Base-by-base conservation (phyloP, 768 basidiomycete genomes). In the Lyophyllum atratum region DNA sequence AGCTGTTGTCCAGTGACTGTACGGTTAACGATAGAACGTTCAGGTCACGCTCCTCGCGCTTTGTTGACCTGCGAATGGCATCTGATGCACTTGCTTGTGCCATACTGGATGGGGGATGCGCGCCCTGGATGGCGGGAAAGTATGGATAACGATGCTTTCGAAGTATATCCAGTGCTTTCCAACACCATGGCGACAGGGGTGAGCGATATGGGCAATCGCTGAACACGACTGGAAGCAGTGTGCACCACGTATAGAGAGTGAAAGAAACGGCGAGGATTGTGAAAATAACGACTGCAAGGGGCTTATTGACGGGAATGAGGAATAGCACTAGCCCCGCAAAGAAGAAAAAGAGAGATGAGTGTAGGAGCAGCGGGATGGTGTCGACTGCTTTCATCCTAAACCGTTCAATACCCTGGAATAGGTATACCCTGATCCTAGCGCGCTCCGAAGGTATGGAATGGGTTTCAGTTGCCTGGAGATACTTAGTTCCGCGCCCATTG, bases 401-500 rank as follows among this genome's bases (percentile, higher is more conserved):
- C 8, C 34, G 33, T 26, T 42, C n/a, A 2, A 40, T 19, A 9
- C 54, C 45, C 12, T 26, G 25, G 22, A 31, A 53, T 12, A 53
- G 28, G 22, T 59, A 59, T 26, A 49, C 51, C 22, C 59, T 55
- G 15, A 59, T 44, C 26, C 59, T 31, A 24, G 54, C 54, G 1
- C 59, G 59, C 5, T 55, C 54, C 5, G 54, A 33, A 12, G 59
- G 54, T 9, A 37, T 21, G 19, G 46, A 26, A 10, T 37, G 46
- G 25, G 21, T 40, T 48, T 56, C 49, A 3, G 46, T 49, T 21
- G 25, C 42, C 37, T 59, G 51, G 17, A 59, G 12, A 25, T 59
- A 62, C n/a, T n/a, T n/a, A n/a, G 24, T 58, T 33, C 25, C 59
- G 59, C 29, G 57, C 49, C 64, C 61, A 65, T 29, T 60, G 54